These are phyloP conservation scores for Rhizophora mangle DNA, from an alignment of 345 rosid species.

Conservation along the genomic window DNA sequence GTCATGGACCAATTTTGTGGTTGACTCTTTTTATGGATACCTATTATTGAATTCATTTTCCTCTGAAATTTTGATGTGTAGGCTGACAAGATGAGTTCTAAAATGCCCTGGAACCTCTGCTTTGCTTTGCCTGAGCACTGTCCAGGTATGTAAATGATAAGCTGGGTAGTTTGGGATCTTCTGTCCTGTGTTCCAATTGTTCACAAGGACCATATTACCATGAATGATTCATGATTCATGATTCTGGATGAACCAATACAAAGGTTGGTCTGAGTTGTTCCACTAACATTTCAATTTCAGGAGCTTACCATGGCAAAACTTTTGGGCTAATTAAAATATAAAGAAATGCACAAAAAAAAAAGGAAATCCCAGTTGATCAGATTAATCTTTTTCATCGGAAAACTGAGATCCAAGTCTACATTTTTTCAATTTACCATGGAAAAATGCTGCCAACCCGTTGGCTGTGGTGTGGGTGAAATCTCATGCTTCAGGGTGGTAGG, in stretches of 20 bases:
- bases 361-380: too few relatives aligned
- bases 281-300: not conserved
- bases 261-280: not conserved
- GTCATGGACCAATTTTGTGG: too few relatives aligned
- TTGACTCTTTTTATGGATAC: too few relatives aligned
- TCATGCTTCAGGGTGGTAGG: conserved; percentile 11
- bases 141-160: not conserved
- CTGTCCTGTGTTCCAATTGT: not conserved
- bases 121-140: not conserved
- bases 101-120: not conserved
- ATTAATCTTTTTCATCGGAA: too few relatives aligned
- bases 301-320: too few relatives aligned
- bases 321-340: too few relatives aligned
- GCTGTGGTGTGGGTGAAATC: conserved; percentile 11
- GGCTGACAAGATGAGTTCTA: not conserved
- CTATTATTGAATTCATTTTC: too few relatives aligned
- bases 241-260: not conserved
- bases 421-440: not conserved
- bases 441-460: conserved; percentile 4
- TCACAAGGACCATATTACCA: not conserved
- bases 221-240: not conserved
- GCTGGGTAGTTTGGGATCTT: too few relatives aligned
- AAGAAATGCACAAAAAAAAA: too few relatives aligned
- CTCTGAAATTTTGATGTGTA: not conserved
- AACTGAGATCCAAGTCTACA: not conserved